phyloP scores from a whole-genome alignment of 1,284 basidiomycete genomes.

The Trichosporon faecale region DNA sequence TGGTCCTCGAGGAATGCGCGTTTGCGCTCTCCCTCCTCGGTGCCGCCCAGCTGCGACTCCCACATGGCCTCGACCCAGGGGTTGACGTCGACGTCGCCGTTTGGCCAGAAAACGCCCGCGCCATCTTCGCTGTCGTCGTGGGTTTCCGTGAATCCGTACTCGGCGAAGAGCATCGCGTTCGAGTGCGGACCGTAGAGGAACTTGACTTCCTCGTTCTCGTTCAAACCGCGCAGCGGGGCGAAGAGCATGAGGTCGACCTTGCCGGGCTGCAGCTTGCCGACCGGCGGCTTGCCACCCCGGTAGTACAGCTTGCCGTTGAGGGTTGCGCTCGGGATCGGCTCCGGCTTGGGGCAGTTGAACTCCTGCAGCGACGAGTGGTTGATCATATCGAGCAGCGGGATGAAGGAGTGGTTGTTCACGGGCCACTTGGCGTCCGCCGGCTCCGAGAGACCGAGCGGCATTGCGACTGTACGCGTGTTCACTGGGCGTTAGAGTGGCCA shows the following conservation, averaged over 20 bases:
- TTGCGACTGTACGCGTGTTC: constrained; percentile 80
- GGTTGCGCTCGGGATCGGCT: constrained; percentile 26
- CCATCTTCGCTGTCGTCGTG: constrained; percentile 37
- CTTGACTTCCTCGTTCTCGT: constrained; percentile 62
- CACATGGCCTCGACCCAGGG: constrained; percentile 58
- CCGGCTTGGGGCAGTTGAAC: constrained; percentile 29
- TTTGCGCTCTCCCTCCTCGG: constrained; percentile 20
- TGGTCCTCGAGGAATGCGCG: constrained; percentile 21
- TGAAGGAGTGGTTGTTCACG: constrained; percentile 70
- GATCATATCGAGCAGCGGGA: constrained; percentile 79
- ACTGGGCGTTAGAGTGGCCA: constrained; percentile 56
- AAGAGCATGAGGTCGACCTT: constrained; percentile 58
- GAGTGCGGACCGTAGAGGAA: constrained; percentile 73
- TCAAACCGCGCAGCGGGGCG: constrained; percentile 56
- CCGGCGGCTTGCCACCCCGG: constrained; percentile 40
- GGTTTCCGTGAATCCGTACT: constrained; percentile 73
- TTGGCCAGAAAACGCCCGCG: constrained; percentile 17
- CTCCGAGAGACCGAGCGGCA: constrained; percentile 62
- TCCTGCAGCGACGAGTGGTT: constrained; percentile 61
- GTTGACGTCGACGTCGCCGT: constrained; percentile 63
- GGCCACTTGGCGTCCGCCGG: constrained; percentile 42
- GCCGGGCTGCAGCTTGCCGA: constrained; percentile 50
- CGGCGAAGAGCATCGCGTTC: constrained; percentile 69
- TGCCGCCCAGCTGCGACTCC: constrained; percentile 13
- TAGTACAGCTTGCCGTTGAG: constrained; percentile 11